Percentiles rank a stretch among this genome's conserved stretches.
Conservation (phyloP, 192 early-diverging fungal species). For the Coemansia sp. region DNA sequence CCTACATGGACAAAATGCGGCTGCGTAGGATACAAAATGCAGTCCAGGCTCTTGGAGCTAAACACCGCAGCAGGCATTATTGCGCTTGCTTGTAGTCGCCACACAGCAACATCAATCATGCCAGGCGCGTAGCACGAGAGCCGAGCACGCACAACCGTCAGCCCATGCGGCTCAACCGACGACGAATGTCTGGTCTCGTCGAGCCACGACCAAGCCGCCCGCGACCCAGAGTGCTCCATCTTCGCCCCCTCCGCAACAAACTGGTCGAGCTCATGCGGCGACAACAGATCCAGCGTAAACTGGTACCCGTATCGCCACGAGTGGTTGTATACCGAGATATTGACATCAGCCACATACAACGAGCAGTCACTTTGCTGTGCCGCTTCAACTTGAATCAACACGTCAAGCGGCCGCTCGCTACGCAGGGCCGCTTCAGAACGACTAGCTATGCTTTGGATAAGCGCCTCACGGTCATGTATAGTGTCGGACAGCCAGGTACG, state of each 20-base stretch:
- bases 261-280: slow-evolving; percentile 30
- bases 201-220: slow-evolving; percentile 51
- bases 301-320: slow-evolving; percentile 51
- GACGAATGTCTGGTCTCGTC: slow-evolving; percentile 19
- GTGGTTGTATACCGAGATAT: slow-evolving; percentile 40
- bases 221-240: slow-evolving; percentile 35
- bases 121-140: slow-evolving; percentile 33
- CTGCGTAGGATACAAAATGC: slow-evolving; percentile 29
- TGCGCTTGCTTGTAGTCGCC: slow-evolving; percentile 35
- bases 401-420: slow-evolving; percentile 40
- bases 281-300: slow-evolving; percentile 32
- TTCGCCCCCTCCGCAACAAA: slow-evolving; percentile 4
- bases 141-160: slow-evolving; percentile 10
- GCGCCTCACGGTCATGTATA: slow-evolving; percentile 38
- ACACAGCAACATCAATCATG: slow-evolving; percentile 39
- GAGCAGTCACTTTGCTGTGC: background rate
- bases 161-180: slow-evolving; percentile 14
- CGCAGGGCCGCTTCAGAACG: slow-evolving; percentile 10
- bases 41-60: slow-evolving; percentile 26
- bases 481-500: slow-evolving; percentile 49
- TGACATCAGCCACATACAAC: slow-evolving; percentile 23
- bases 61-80: background rate
- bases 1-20: slow-evolving; percentile 32
- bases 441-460: slow-evolving; percentile 41
- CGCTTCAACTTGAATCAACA: slow-evolving; percentile 17